Conservation (phyloP, 139 green algal species). For the Auxenochlorella pyrenoidosa region DNA sequence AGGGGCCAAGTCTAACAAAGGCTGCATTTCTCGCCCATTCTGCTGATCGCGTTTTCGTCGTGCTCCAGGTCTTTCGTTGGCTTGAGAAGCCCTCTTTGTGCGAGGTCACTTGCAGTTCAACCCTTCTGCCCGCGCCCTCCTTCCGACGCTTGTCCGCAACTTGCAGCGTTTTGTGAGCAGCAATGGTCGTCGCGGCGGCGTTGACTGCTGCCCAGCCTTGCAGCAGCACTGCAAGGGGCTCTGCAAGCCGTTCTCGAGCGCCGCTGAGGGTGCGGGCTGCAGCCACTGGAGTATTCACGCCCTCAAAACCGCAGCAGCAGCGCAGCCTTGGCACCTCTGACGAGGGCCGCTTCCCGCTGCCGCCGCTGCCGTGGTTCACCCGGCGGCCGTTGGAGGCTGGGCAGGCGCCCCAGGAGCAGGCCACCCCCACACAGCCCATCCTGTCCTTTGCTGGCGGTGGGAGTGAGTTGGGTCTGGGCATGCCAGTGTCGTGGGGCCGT, state of each 20-base stretch:
- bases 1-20: too few species aligned
- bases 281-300: neutral
- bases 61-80: too few species aligned
- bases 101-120: too few species aligned
- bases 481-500: too few species aligned
- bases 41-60: too few species aligned
- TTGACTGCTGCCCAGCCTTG: neutral
- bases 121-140: too few species aligned
- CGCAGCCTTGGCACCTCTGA: neutral
- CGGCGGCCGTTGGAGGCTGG: neutral
- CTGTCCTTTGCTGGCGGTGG: constrained; percentile 31
- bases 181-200: neutral
- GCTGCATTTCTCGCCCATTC: too few species aligned
- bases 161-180: neutral
- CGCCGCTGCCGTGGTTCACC: neutral
- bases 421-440: constrained; percentile 25
- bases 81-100: too few species aligned
- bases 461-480: constrained; percentile 8
- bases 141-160: too few species aligned
- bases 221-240: neutral
- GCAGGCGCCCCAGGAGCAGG: neutral
- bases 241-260: too few species aligned
- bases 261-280: neutral
- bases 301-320: neutral
- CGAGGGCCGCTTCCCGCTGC: neutral